phyloP scores from a whole-genome alignment of 768 basidiomycete genomes.

The Suillus subaureus region DNA sequence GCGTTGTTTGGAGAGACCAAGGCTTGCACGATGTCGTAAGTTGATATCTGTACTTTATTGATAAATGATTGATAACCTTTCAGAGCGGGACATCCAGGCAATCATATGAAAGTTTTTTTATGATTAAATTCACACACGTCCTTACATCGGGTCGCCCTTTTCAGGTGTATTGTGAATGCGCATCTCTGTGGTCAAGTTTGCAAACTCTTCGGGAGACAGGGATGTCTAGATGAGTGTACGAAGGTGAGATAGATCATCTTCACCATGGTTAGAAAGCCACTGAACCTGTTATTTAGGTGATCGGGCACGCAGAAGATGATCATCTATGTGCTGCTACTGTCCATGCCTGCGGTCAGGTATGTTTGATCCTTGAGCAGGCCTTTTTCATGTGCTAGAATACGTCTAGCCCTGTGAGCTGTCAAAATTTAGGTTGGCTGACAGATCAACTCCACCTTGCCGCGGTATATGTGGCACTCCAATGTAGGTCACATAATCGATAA shows the following conservation, averaged over 20 bases:
- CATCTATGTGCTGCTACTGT: constrained; percentile 55
- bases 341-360: constrained; percentile 60
- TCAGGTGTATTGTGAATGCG: constrained; percentile 52
- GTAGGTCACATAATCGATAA: constrained; percentile 24
- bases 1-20: constrained; percentile 34
- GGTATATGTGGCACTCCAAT: constrained; percentile 45
- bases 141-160: not conserved
- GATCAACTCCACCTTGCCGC: constrained; percentile 41
- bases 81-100: constrained; percentile 62
- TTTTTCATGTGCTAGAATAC: not conserved
- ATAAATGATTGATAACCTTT: not conserved
- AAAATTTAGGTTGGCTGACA: constrained; percentile 30
- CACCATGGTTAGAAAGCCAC: not conserved
- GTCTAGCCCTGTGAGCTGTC: constrained; percentile 46
- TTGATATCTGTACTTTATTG: constrained; percentile 5
- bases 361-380: not conserved
- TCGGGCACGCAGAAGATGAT: constrained; percentile 47
- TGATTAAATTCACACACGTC: not conserved
- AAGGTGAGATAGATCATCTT: constrained; percentile 40
- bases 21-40: constrained; percentile 51
- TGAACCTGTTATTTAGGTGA: constrained; percentile 35
- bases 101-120: constrained; percentile 46
- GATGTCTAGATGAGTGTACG: constrained; percentile 54
- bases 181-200: constrained; percentile 61
- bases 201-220: constrained; percentile 44